phyloP scores from a whole-genome alignment of 345 rosid genomes.

The Litchi chinensis region DNA sequence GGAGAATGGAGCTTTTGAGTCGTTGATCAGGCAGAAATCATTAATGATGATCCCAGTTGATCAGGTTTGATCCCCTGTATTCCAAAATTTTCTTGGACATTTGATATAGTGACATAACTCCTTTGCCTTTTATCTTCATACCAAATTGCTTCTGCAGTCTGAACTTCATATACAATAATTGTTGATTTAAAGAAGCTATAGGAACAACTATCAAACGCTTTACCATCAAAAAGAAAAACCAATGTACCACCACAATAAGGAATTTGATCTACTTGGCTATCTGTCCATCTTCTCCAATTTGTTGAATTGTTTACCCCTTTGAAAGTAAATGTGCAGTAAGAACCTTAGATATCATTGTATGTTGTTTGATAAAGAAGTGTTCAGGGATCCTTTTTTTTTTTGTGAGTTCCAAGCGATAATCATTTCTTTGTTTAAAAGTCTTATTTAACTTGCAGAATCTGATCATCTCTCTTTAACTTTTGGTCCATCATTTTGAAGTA shows the following conservation, averaged over 20 bases:
- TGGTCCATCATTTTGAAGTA: neutral
- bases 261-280: neutral
- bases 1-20: constrained; percentile 95
- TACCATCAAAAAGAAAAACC: neutral
- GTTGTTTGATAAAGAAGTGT: neutral
- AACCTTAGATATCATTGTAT: neutral
- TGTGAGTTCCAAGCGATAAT: neutral
- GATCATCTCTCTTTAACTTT: neutral
- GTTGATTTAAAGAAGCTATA: neutral
- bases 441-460: neutral
- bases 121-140: neutral
- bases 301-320: neutral
- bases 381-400: too few species aligned
- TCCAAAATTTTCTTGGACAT: neutral
- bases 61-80: constrained; percentile 58
- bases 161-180: neutral
- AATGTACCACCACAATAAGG: neutral
- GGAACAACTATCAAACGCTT: neutral
- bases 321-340: neutral
- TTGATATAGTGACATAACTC: neutral
- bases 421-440: neutral
- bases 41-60: constrained; percentile 95
- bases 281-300: neutral
- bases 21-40: constrained; percentile 93
- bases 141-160: constrained; percentile 12